Conservation (phyloP, 1,284 basidiomycete species). For the Bjerkandera adusta region DNA sequence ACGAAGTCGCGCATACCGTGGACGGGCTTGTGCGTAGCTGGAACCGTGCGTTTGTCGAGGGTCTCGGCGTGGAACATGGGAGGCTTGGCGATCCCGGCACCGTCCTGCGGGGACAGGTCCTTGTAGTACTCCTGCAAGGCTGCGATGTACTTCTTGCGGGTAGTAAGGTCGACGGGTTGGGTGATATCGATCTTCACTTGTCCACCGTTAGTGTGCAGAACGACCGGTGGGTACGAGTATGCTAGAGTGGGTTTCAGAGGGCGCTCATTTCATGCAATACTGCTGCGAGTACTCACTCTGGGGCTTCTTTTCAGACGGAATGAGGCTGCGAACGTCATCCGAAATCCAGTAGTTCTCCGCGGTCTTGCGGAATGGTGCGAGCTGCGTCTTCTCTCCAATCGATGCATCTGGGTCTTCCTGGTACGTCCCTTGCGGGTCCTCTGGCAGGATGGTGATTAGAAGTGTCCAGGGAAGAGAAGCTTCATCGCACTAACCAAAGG, state of each 20-base stretch:
- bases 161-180: background rate
- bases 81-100: no score
- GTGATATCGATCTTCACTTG: conserved; percentile 6
- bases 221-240: conserved; percentile 5
- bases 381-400: conserved; percentile 1
- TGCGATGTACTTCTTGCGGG: conserved; percentile 5
- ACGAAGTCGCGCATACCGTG: conserved; percentile 7
- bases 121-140: conserved; percentile 7
- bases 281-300: background rate
- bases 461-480: no score
- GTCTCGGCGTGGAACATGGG: no score
- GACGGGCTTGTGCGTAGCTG: background rate
- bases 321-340: conserved; percentile 6
- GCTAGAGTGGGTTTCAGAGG: background rate
- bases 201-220: background rate
- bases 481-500: no score
- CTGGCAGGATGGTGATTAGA: no score
- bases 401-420: conserved; percentile 1
- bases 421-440: conserved; percentile 9
- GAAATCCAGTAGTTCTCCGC: conserved; percentile 8
- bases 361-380: conserved; percentile 11
- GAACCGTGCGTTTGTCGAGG: background rate
- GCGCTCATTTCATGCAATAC: background rate
- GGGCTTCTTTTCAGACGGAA: background rate
- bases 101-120: no score